Evolutionary conservation across 225 moss, liverwort and hornwort genomes (phyloP).

Genomic region (Lunularia cruciata): DNA sequence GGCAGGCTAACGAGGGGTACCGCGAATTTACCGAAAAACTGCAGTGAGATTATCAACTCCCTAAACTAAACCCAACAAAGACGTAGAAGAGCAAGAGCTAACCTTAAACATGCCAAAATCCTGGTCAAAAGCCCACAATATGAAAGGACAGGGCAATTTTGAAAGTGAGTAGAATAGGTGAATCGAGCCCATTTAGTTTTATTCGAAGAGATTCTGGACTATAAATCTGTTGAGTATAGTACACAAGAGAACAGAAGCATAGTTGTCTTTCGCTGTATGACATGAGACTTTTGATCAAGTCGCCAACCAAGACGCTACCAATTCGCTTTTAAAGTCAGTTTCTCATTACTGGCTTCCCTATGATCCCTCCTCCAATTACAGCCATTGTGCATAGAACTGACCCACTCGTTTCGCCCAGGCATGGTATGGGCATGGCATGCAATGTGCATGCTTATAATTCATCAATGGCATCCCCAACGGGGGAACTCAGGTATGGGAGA

Average conservation of each 20-base stretch:
- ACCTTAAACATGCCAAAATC: too few species aligned
- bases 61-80: too few species aligned
- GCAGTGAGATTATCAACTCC: too few species aligned
- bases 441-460: constrained; percentile 28
- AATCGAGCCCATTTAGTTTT: neutral
- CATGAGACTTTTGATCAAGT: neutral
- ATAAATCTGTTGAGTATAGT: neutral
- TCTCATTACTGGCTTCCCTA: too few species aligned
- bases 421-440: constrained; percentile 25
- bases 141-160: too few species aligned
- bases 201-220: neutral
- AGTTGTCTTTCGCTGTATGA: neutral
- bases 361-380: neutral
- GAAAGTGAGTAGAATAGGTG: too few species aligned
- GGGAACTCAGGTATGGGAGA: neutral
- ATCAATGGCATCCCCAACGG: neutral
- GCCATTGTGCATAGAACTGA: constrained; percentile 9
- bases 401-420: constrained; percentile 5
- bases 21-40: too few species aligned
- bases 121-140: too few species aligned
- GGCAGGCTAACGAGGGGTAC: too few species aligned
- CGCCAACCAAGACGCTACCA: neutral
- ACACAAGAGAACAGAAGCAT: neutral
- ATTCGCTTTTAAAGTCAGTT: neutral
- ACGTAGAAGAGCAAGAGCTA: too few species aligned